Evolutionary conservation across 2,329 filamentous ascomycete species (phyloP), one percentile per base, ranked within the genome.

Genomic region (Rutstroemia sp.): DNA sequence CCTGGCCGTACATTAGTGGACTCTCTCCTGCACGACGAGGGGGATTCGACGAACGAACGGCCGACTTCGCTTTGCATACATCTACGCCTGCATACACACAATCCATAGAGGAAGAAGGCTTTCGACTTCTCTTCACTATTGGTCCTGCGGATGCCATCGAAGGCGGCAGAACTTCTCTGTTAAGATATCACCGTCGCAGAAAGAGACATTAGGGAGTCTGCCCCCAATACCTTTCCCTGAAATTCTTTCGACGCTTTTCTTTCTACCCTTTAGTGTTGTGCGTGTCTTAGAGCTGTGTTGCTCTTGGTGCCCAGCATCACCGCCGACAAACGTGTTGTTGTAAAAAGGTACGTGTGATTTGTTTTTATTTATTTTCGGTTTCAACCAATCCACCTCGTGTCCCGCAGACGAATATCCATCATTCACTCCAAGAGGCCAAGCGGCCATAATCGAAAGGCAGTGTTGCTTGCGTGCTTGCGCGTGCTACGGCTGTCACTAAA

Each of bases 241-340:
- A 49, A 38, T 37, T 37, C 42, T 42, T 50, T 19, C 42, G 18
- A 23, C 34, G 54, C 46, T 41, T 38, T 47, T 25, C 25, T 50
- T 50, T 21, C 39, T 19, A 27, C 25, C 21, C 37, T 56, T 45
- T 34, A 25, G 49, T 58, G 54, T 52, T 58, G 60, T 54, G 58
- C 59, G 58, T 61, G 60, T 50, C 55, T 58, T 55, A 55, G 62
- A 64, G 61, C 61, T 54, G 62, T 58, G 41, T 56, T 61, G 63
- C 59, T 63, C 60, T 56, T 51, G 61, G 61, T 62, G 56, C 57
- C 58, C 47, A 55, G 61, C 63, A 64, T 49, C 61, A 41, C 41
- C 53, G 55, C 56, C 55, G 58, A 62, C 48, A 51, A 57, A 52
- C 60, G 56, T 48, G 54, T 59, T 57, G 49, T 54, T 42, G 27